phyloP scores from a whole-genome alignment of 495 filamentous ascomycete species.

The Friedmanniomyces simplex region DNA sequence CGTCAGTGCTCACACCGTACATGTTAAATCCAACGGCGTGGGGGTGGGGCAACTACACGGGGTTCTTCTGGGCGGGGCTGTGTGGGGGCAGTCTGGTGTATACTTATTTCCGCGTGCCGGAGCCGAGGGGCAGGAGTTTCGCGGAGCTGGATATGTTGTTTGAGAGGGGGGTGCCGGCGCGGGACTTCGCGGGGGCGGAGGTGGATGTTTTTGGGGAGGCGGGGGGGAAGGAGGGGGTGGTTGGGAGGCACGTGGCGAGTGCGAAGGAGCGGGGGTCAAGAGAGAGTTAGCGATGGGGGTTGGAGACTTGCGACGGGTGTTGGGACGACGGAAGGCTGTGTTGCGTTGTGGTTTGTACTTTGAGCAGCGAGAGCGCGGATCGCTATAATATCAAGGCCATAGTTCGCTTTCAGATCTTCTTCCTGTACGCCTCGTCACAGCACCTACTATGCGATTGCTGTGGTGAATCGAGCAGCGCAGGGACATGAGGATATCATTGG shows the following conservation, averaged over 20 bases:
- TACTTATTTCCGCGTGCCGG: slow-evolving; percentile 31
- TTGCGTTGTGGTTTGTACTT: too few species aligned
- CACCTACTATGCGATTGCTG: too few species aligned
- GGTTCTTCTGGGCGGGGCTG: slow-evolving; percentile 48
- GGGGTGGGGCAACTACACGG: slow-evolving; percentile 41
- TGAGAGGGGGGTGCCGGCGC: slow-evolving; percentile 26
- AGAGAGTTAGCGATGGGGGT: background rate
- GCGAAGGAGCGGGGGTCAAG: background rate
- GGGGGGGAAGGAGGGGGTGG: slow-evolving; percentile 14
- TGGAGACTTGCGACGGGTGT: too few species aligned
- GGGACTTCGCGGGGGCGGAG: slow-evolving; percentile 28
- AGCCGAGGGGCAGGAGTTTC: slow-evolving; percentile 28
- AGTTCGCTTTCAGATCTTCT: too few species aligned
- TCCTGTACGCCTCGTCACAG: too few species aligned
- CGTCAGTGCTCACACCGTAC: slow-evolving; percentile 38
- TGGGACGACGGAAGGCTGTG: too few species aligned
- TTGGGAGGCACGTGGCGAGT: background rate
- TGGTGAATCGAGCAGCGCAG: too few species aligned
- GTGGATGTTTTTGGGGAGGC: slow-evolving; percentile 30
- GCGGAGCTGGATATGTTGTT: slow-evolving; percentile 33
- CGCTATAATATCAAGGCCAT: too few species aligned
- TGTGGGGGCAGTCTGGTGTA: slow-evolving; percentile 37
- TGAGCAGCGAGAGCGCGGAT: too few species aligned
- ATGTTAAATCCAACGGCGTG: slow-evolving; percentile 41
- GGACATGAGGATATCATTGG: too few species aligned